Evolutionary conservation across 148 eudicot species (phyloP).

Genomic region (Silene latifolia): DNA sequence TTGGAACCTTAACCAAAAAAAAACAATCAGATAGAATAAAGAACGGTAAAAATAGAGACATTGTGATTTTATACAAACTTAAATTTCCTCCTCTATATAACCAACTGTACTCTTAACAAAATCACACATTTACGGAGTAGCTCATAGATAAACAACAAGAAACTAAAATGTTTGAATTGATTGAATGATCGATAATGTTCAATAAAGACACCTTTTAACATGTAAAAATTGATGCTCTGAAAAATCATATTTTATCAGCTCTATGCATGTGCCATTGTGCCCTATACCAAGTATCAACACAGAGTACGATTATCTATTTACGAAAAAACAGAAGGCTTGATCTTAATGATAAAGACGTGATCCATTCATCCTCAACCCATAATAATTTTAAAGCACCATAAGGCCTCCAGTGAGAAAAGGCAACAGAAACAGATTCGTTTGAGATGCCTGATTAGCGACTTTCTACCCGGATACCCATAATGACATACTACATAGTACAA

Average conservation of each 20-base stretch:
- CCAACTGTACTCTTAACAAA: neutral
- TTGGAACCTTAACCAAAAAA: conserved; percentile 32
- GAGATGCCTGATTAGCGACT: neutral
- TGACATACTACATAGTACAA: neutral
- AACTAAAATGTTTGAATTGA: neutral
- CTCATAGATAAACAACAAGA: neutral
- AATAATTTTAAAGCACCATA: neutral
- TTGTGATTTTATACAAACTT: neutral
- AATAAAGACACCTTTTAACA: neutral
- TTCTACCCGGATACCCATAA: neutral
- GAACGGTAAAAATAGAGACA: neutral
- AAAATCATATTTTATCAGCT: neutral
- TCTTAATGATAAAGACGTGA: neutral
- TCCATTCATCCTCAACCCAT: neutral
- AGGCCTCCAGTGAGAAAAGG: neutral
- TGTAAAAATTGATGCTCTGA: neutral
- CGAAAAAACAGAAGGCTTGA: neutral
- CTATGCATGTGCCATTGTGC: neutral
- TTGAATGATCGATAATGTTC: neutral
- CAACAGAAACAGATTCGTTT: neutral
- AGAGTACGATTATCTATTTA: too few relatives aligned
- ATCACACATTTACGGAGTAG: neutral
- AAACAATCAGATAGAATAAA: neutral
- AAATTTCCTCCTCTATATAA: neutral
- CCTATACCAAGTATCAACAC: too few relatives aligned